Percentiles rank a stretch among this genome's conserved stretches.
Evolutionary conservation across 305 asterid species (phyloP).

Genomic region (Solanum hybrid): DNA sequence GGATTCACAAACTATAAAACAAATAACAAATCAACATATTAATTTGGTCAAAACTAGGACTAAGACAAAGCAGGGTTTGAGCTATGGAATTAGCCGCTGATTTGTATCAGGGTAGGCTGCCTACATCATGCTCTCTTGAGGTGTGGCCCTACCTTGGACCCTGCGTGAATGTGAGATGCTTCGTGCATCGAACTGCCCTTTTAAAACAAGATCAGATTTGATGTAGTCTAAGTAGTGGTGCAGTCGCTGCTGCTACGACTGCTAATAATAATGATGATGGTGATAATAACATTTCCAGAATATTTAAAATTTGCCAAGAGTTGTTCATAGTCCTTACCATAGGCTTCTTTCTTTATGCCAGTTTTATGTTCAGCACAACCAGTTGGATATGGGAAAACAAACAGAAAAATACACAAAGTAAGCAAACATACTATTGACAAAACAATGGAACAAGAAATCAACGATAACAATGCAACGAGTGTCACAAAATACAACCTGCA

Average conservation of each 20-base stretch:
- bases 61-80: neutral
- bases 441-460: neutral
- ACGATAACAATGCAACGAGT: neutral
- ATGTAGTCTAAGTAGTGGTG: neutral
- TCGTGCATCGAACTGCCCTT: neutral
- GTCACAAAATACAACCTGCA: constrained; percentile 48
- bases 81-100: neutral
- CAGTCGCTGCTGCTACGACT: neutral
- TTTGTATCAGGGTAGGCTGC: neutral
- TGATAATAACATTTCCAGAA: neutral
- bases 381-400: constrained; percentile 22
- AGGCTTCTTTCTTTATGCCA: constrained; percentile 76
- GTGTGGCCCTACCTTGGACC: no score
- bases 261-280: neutral
- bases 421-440: constrained; percentile 1
- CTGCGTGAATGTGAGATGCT: neutral
- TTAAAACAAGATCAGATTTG: neutral
- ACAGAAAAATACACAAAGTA: constrained; percentile 13
- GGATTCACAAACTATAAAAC: neutral
- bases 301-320: neutral
- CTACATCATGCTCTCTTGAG: neutral
- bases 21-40: no score
- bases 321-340: constrained; percentile 51
- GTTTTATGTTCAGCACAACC: constrained; percentile 35
- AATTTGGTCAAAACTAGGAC: neutral